These are phyloP conservation scores for Neoascochyta sp. DNA, from an alignment of 2,329 filamentous ascomycete genomes.

Conservation along the genomic window DNA sequence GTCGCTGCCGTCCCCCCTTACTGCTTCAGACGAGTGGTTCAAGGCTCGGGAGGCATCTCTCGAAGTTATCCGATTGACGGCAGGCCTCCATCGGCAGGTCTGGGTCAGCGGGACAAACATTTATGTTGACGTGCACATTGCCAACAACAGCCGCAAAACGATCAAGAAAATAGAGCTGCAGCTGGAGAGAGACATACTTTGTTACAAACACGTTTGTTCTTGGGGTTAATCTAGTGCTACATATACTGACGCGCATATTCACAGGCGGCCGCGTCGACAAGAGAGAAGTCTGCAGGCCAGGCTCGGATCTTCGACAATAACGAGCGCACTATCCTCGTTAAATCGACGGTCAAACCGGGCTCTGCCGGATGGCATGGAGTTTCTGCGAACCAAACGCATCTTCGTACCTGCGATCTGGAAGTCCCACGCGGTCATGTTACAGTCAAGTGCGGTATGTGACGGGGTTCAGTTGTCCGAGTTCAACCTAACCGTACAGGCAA, in stretches of 20 bases:
- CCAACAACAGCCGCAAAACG: conserved; percentile 49
- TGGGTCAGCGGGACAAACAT: conserved; percentile 56
- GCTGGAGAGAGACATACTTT: conserved; percentile 50
- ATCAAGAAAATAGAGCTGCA: conserved; percentile 52
- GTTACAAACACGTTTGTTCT: conserved; percentile 47
- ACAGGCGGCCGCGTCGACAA: conserved; percentile 47
- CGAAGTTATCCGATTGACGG: conserved; percentile 49
- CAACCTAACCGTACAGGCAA: conserved; percentile 43
- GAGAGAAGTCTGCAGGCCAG: conserved; percentile 49
- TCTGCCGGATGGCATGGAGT: conserved; percentile 48
- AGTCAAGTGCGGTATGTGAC: conserved; percentile 46
- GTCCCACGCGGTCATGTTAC: conserved; percentile 51
- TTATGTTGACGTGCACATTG: conserved; percentile 53
- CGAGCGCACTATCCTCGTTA: conserved; percentile 47
- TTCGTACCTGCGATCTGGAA: conserved; percentile 49
- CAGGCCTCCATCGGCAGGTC: conserved; percentile 55
- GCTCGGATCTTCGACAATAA: conserved; percentile 53
- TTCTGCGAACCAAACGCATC: conserved; percentile 44
- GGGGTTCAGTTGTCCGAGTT: too few relatives aligned
- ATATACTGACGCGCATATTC: conserved; percentile 17
- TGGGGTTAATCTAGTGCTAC: background rate
- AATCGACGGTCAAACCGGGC: conserved; percentile 43
- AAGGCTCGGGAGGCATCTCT: conserved; percentile 40
- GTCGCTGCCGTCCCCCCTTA: conserved; percentile 51
- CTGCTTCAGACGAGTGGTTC: conserved; percentile 47